phyloP scores from a whole-genome alignment of 257 asterid species.

The Sherardia arvensis region DNA sequence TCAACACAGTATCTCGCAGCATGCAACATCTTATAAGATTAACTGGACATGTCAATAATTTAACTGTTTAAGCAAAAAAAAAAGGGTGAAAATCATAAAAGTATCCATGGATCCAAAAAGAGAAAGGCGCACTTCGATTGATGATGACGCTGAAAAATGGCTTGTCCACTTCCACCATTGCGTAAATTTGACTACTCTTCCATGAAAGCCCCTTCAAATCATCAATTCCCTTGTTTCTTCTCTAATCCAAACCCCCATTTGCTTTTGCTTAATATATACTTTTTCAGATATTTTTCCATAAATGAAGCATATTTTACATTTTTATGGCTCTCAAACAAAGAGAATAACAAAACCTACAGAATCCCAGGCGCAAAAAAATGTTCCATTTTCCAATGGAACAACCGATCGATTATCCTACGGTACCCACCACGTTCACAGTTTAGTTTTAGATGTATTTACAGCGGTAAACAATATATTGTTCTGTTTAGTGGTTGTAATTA shows the following conservation, averaged over 20 bases:
- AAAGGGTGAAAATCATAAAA: neutral
- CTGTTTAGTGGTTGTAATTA: no score
- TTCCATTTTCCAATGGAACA: neutral
- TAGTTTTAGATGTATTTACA: no score
- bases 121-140: constrained; percentile 28
- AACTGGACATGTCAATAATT: no score
- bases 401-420: neutral
- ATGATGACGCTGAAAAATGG: constrained; percentile 25
- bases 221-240: constrained; percentile 15
- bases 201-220: neutral
- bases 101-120: constrained; percentile 1
- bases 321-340: no score
- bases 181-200: constrained; percentile 18
- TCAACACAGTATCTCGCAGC: no score
- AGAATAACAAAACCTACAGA: neutral
- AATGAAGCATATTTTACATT: neutral
- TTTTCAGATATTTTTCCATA: neutral
- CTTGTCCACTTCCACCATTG: constrained; percentile 15
- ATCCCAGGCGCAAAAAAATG: neutral
- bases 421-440: no score
- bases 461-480: no score
- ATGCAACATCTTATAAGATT: no score
- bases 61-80: no score
- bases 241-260: constrained; percentile 7
- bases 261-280: no score